Evolutionary conservation across 2,329 filamentous ascomycete genomes (phyloP).

Genomic region (Sporothrix mexicana): DNA sequence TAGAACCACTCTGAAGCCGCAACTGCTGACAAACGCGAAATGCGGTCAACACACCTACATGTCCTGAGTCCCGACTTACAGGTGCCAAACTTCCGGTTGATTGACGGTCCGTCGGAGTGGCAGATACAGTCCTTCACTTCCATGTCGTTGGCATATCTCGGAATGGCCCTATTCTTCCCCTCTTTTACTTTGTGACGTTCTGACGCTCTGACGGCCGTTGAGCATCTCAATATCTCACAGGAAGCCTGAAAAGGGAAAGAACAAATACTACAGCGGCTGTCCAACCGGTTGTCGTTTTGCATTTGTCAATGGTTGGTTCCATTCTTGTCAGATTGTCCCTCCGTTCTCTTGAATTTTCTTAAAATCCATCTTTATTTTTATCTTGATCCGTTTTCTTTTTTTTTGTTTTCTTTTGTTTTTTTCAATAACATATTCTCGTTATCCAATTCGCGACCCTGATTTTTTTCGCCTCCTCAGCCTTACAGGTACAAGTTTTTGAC

Average conservation of each 20-base stretch:
- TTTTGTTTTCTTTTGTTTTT: not conserved
- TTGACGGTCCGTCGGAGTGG: not conserved
- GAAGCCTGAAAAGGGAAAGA: too few relatives aligned
- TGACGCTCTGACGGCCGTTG: too few relatives aligned
- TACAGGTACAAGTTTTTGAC: not conserved
- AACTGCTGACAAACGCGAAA: conserved; percentile 17
- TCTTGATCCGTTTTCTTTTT: not conserved
- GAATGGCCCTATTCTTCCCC: not conserved
- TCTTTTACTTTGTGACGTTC: too few relatives aligned
- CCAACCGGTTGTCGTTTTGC: not conserved
- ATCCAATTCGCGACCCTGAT: too few relatives aligned
- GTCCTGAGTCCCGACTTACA: not conserved
- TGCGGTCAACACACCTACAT: not conserved
- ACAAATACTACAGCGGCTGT: too few relatives aligned
- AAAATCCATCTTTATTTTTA: not conserved
- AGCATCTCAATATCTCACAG: too few relatives aligned
- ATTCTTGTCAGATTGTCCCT: too few relatives aligned
- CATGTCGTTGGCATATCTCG: not conserved
- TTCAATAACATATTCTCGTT: not conserved
- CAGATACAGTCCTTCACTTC: not conserved
- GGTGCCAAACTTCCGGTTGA: not conserved
- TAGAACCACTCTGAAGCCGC: not conserved
- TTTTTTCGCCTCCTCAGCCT: not conserved
- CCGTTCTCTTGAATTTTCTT: too few relatives aligned
- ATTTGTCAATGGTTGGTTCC: not conserved